Conservation (phyloP, 1,139 yeast genomes). For the Taphrina deformans region DNA sequence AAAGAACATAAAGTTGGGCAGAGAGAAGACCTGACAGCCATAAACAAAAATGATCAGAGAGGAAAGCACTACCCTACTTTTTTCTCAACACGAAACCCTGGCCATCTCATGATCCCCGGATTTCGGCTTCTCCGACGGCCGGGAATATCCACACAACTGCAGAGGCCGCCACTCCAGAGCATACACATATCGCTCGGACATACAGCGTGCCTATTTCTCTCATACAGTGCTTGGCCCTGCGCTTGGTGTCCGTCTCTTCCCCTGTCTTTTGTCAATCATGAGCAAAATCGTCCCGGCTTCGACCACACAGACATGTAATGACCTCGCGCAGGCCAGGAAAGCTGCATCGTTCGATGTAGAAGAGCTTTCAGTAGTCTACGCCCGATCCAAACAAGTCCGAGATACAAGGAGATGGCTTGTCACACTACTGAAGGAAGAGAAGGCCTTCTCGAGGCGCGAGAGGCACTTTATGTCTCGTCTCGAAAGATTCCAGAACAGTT, state of each 20-base stretch:
- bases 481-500: conserved; percentile 26
- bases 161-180: not conserved
- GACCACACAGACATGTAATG: conserved; percentile 14
- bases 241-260: no score
- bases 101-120: not conserved
- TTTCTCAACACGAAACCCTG: not conserved
- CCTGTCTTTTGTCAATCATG: no score
- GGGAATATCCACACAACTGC: not conserved
- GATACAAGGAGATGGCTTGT: conserved; percentile 30
- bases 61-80: not conserved
- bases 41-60: no score
- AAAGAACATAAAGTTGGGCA: no score
- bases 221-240: no score
- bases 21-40: no score
- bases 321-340: conserved; percentile 13
- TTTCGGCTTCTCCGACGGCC: conserved; percentile 1
- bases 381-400: conserved; percentile 19
- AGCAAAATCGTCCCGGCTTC: conserved; percentile 1
- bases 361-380: conserved; percentile 23
- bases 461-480: conserved; percentile 26
- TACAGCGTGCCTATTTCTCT: no score
- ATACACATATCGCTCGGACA: no score
- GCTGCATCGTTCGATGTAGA: conserved; percentile 10
- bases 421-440: conserved; percentile 19
- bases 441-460: conserved; percentile 18